phyloP scores from a whole-genome alignment of 352 stramenopile genomes.

The Phytophthora idaei region DNA sequence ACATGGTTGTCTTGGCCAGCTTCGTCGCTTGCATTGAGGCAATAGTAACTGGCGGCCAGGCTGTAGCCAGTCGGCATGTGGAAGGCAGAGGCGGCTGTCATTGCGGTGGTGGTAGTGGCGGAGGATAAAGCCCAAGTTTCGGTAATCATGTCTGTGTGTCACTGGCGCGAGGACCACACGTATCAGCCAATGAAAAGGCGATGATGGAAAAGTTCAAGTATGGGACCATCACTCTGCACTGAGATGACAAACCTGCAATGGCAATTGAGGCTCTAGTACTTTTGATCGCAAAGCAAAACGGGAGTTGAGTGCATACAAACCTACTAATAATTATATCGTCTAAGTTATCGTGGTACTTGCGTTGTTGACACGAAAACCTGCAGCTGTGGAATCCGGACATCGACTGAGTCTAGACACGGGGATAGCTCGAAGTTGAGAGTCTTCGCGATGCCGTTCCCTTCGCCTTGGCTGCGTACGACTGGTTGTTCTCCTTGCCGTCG shows the following conservation, averaged over 20 bases:
- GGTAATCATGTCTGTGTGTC: conserved; percentile 18
- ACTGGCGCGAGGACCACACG: conserved; percentile 11
- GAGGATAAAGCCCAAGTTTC: conserved; percentile 3
- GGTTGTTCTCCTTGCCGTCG: conserved; percentile 16
- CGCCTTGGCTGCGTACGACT: background rate
- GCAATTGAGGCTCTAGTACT: background rate
- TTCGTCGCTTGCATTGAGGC: conserved; percentile 28
- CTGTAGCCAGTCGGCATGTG: conserved; percentile 28
- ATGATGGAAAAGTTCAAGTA: conserved; percentile 20
- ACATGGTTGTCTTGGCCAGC: background rate
- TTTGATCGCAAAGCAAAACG: no score
- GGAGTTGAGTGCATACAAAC: conserved; percentile 8
- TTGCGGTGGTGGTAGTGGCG: conserved; percentile 3
- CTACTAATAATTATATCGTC: conserved; percentile 18
- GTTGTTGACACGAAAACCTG: conserved; percentile 8
- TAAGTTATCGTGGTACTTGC: conserved; percentile 21
- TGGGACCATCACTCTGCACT: conserved; percentile 22
- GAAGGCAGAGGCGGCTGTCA: conserved; percentile 16
- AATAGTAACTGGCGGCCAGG: conserved; percentile 39
- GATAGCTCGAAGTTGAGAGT: conserved; percentile 5
- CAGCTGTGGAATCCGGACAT: background rate
- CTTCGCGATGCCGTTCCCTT: conserved; percentile 9
- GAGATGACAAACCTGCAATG: background rate
- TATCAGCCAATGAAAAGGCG: conserved; percentile 28
- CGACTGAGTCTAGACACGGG: conserved; percentile 2